Conservation (phyloP, 139 green algal species). For the Coccomyxa sp. region DNA sequence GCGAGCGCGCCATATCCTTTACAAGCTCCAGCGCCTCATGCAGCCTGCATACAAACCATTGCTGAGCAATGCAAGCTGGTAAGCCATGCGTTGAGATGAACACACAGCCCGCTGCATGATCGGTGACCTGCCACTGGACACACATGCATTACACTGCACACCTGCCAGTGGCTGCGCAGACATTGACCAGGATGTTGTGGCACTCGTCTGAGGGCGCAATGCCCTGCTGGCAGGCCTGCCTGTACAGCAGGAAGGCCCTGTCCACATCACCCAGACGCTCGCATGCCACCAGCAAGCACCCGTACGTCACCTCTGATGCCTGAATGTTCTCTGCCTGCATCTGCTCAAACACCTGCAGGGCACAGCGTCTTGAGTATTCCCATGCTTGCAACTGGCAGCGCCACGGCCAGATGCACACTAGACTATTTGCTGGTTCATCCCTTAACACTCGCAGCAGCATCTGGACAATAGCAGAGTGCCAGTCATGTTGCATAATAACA, state of each 20-base stretch:
- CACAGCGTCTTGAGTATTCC: background rate
- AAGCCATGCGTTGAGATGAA: background rate
- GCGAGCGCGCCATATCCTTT: conserved; percentile 44
- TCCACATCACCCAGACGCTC: conserved; percentile 21
- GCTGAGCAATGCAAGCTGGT: too few species aligned
- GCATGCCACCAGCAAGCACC: conserved; percentile 51
- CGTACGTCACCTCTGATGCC: conserved; percentile 57
- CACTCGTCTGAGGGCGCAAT: conserved; percentile 47
- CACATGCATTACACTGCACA: background rate
- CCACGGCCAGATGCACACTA: background rate
- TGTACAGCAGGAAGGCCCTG: conserved; percentile 51
- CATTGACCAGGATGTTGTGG: conserved; percentile 52
- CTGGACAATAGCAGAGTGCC: background rate
- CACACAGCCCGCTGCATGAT: background rate
- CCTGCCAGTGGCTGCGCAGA: conserved; percentile 34
- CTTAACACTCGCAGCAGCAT: background rate
- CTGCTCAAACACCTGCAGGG: conserved; percentile 26
- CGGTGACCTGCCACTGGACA: background rate
- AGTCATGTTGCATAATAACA: background rate
- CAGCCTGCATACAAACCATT: too few species aligned
- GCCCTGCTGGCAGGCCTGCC: conserved; percentile 17
- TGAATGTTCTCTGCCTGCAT: conserved; percentile 34
- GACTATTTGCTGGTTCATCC: background rate
- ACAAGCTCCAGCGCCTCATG: conserved; percentile 61
- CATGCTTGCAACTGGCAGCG: background rate